These are phyloP conservation scores for Elsinoe ampelina DNA, from an alignment of 2,329 filamentous ascomycete genomes.

Conservation along the genomic window DNA sequence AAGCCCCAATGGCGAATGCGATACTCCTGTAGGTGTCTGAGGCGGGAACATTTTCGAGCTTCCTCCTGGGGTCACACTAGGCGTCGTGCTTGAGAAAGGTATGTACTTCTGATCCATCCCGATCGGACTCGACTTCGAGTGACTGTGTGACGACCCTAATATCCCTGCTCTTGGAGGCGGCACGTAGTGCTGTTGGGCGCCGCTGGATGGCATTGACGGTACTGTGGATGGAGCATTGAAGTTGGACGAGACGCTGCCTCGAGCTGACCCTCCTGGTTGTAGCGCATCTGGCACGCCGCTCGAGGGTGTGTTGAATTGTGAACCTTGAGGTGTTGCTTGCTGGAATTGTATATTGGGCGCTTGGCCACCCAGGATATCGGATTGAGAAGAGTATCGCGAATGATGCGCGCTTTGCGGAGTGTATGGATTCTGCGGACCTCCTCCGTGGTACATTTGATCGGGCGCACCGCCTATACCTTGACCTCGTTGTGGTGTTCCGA, in stretches of 20 bases:
- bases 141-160: slow-evolving; percentile 59
- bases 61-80: slow-evolving; percentile 20
- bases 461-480: slow-evolving; percentile 34
- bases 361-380: slow-evolving; percentile 20
- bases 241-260: slow-evolving; percentile 38
- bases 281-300: slow-evolving; percentile 49
- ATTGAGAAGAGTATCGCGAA: slow-evolving; percentile 37
- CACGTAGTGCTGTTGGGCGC: slow-evolving; percentile 48
- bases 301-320: slow-evolving; percentile 17
- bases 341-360: slow-evolving; percentile 52
- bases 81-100: slow-evolving; percentile 52
- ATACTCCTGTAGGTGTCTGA: slow-evolving; percentile 49
- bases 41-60: slow-evolving; percentile 24
- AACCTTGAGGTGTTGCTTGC: slow-evolving; percentile 34
- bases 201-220: slow-evolving; percentile 35
- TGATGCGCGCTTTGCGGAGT: slow-evolving; percentile 39
- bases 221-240: slow-evolving; percentile 43
- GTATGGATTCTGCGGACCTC: slow-evolving; percentile 29
- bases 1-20: slow-evolving; percentile 81
- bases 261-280: slow-evolving; percentile 43
- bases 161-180: slow-evolving; percentile 57
- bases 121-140: slow-evolving; percentile 77
- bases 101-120: slow-evolving; percentile 54
- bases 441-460: slow-evolving; percentile 44
- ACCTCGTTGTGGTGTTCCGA: slow-evolving; percentile 43